A percentile compares a stretch with the other conserved stretches of the same genome.
These are phyloP conservation scores for Fusarium incarnatum DNA, from an alignment of 2,329 filamentous ascomycete genomes.

Conservation along the genomic window DNA sequence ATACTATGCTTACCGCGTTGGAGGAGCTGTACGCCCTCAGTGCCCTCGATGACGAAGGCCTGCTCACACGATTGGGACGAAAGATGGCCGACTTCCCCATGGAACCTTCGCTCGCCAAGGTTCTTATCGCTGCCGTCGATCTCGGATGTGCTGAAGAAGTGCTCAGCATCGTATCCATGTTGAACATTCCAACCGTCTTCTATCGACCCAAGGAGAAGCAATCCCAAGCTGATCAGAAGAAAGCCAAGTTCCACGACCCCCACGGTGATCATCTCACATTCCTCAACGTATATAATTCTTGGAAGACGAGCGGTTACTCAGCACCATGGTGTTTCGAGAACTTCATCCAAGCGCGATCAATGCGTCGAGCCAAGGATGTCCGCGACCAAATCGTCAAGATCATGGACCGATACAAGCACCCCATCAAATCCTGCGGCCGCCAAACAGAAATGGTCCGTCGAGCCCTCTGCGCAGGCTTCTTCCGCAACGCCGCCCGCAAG, in stretches of 20 bases:
- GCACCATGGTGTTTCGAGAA: conserved; percentile 97
- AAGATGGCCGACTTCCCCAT: conserved; percentile 99
- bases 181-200: conserved; percentile 87
- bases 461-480: conserved; percentile 92
- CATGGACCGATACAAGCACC: conserved; percentile 90
- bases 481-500: conserved; percentile 93
- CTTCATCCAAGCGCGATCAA: conserved; percentile 92
- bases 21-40: conserved; percentile 95
- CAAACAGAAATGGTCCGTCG: conserved; percentile 89
- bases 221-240: conserved; percentile 95
- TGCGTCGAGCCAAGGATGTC: conserved; percentile 91
- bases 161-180: conserved; percentile 93
- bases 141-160: conserved; percentile 93
- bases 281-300: conserved; percentile 97
- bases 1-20: conserved; percentile 95
- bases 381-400: conserved; percentile 92
- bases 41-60: conserved; percentile 93
- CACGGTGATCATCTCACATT: conserved; percentile 94
- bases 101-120: conserved; percentile 92
- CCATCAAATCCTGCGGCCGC: conserved; percentile 84
- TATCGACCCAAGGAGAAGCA: conserved; percentile 98
- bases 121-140: conserved; percentile 87
- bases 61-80: conserved; percentile 88
- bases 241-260: conserved; percentile 95
- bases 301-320: conserved; percentile 86